Evolutionary conservation across 495 filamentous ascomycete genomes (phyloP).

Genomic region (Viridothelium virens): DNA sequence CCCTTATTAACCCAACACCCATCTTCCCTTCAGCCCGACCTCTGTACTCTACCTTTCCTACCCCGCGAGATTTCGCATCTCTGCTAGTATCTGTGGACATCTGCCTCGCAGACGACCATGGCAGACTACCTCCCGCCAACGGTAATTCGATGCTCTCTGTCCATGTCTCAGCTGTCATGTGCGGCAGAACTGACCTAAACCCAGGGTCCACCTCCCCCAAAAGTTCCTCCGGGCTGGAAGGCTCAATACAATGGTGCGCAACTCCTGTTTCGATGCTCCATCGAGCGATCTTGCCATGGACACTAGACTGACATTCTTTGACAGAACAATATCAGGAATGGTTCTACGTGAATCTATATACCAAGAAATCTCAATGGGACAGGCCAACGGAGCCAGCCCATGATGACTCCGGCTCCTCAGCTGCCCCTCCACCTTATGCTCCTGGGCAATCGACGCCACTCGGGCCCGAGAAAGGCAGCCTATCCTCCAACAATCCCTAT

Average conservation of each 20-base stretch:
- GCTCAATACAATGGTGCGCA: constrained; percentile 71
- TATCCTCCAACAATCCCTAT: constrained; percentile 57
- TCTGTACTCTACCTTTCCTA: background rate
- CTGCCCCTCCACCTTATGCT: constrained; percentile 59
- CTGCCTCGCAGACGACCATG: constrained; percentile 32
- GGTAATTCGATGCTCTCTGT: constrained; percentile 8
- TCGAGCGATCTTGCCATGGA: constrained; percentile 3
- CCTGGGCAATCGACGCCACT: constrained; percentile 31
- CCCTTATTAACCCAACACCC: background rate
- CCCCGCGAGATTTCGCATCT: background rate
- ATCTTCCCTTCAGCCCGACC: background rate
- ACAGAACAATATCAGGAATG: constrained; percentile 37
- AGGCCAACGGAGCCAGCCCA: constrained; percentile 54
- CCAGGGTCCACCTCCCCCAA: constrained; percentile 72
- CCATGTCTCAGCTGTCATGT: background rate
- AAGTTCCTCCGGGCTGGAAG: constrained; percentile 83
- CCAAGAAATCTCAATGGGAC: constrained; percentile 84
- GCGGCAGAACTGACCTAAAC: background rate
- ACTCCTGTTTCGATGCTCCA: constrained; percentile 1
- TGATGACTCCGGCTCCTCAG: constrained; percentile 35
- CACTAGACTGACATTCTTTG: background rate
- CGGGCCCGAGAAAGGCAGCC: constrained; percentile 46
- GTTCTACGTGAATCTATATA: constrained; percentile 84
- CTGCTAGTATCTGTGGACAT: background rate
- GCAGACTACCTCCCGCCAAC: constrained; percentile 59